A percentile compares a stretch with the other conserved stretches of the same genome.
These are phyloP conservation scores for Mycena galericulata DNA, from an alignment of 768 basidiomycete genomes.

Conservation along the genomic window DNA sequence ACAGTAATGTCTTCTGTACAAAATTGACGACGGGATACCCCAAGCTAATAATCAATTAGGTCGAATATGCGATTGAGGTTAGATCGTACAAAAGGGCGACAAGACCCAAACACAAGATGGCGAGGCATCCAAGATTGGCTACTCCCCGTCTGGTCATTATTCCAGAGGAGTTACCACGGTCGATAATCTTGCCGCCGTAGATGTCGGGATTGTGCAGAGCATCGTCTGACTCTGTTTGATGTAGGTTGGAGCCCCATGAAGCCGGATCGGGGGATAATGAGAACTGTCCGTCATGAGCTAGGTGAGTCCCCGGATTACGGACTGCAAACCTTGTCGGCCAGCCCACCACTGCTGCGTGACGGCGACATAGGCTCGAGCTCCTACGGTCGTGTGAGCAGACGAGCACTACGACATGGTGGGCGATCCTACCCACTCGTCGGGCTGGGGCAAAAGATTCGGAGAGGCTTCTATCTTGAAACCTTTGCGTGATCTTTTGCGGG, in stretches of 20 bases:
- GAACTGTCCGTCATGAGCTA: slow-evolving; percentile 55
- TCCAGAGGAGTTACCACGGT: slow-evolving; percentile 67
- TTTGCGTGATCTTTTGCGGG: neutral
- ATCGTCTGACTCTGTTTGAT: slow-evolving; percentile 71
- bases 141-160: neutral
- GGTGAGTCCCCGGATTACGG: neutral
- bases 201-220: slow-evolving; percentile 69
- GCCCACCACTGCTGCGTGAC: neutral
- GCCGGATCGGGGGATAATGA: slow-evolving; percentile 80
- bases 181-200: slow-evolving; percentile 57
- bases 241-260: slow-evolving; percentile 76
- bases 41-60: slow-evolving; percentile 50
- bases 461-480: neutral
- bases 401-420: no score
- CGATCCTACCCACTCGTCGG: neutral
- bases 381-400: neutral
- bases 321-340: slow-evolving; percentile 21
- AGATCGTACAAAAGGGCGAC: slow-evolving; percentile 67
- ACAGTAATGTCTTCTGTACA: slow-evolving; percentile 54
- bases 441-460: slow-evolving; percentile 6
- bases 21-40: slow-evolving; percentile 73
- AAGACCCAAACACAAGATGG: slow-evolving; percentile 63
- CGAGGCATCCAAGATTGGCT: slow-evolving; percentile 47
- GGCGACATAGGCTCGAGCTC: neutral
- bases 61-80: slow-evolving; percentile 6